A percentile compares a stretch with the other conserved stretches of the same genome.
Conservation (phyloP, 805 yeast species). For the Candida anglica region DNA sequence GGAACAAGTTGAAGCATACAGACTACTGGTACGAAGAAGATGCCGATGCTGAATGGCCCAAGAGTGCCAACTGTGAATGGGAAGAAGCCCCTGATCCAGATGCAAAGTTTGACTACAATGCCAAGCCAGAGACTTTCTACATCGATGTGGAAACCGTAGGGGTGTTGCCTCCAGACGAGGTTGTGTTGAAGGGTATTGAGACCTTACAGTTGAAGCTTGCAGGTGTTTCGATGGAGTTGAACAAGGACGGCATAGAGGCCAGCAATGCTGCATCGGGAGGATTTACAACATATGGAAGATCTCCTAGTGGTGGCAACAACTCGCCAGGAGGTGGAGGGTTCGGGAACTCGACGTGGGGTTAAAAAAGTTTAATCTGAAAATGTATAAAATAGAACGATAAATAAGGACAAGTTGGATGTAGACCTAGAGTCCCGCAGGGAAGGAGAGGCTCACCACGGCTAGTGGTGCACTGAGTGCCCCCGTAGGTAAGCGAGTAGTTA, state of each 20-base stretch:
- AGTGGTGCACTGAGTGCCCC: too few relatives aligned
- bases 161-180: slow-evolving; percentile 82
- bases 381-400: too few relatives aligned
- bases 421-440: too few relatives aligned
- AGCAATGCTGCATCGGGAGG: slow-evolving; percentile 39
- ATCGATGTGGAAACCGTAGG: slow-evolving; percentile 93
- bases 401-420: too few relatives aligned
- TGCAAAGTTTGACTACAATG: slow-evolving; percentile 79
- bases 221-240: slow-evolving; percentile 69
- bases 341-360: slow-evolving; percentile 30
- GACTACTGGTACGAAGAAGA: slow-evolving; percentile 95
- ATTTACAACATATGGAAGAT: slow-evolving; percentile 45
- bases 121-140: slow-evolving; percentile 78
- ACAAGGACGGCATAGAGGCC: slow-evolving; percentile 39
- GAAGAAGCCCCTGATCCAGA: slow-evolving; percentile 93
- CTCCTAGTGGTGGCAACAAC: slow-evolving; percentile 31
- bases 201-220: slow-evolving; percentile 90
- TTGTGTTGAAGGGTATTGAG: slow-evolving; percentile 77
- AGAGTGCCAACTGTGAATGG: slow-evolving; percentile 82
- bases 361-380: too few relatives aligned
- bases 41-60: slow-evolving; percentile 92
- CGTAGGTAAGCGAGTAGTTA: too few relatives aligned
- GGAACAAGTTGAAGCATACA: slow-evolving; percentile 95
- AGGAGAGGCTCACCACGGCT: too few relatives aligned
- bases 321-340: slow-evolving; percentile 27